Evolutionary conservation across 805 yeast species (phyloP).

Genomic region (Yarrowia yakushimensis): DNA sequence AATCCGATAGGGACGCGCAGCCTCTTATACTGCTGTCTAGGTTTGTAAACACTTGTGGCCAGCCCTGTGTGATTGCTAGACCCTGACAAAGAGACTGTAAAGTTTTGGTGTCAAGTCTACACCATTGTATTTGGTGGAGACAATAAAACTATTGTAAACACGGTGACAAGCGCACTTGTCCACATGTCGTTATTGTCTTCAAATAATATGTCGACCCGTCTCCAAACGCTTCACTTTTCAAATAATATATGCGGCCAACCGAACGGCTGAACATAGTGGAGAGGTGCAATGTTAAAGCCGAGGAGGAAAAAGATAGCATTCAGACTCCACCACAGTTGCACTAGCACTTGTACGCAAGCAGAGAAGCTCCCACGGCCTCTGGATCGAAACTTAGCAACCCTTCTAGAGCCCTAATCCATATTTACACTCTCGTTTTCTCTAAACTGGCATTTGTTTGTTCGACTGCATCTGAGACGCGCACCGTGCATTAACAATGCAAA

Average conservation of each 20-base stretch:
- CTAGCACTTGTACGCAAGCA: too few relatives aligned
- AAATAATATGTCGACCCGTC: too few relatives aligned
- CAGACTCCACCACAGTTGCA: too few relatives aligned
- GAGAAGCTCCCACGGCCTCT: background rate
- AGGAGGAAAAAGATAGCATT: too few relatives aligned
- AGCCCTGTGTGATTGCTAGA: conserved; percentile 24
- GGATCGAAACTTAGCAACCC: too few relatives aligned
- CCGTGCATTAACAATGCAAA: conserved; percentile 4
- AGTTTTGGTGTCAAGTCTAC: conserved; percentile 10
- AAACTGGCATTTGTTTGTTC: background rate
- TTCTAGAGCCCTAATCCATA: conserved; percentile 19
- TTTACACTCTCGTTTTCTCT: conserved; percentile 15
- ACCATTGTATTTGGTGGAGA: conserved; percentile 24
- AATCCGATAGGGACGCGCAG: background rate
- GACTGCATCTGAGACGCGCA: background rate
- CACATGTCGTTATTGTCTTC: background rate
- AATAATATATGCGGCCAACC: too few relatives aligned
- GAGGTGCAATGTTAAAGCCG: too few relatives aligned
- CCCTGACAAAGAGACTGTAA: conserved; percentile 25
- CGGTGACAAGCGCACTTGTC: background rate
- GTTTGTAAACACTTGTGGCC: conserved; percentile 21
- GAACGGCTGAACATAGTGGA: too few relatives aligned
- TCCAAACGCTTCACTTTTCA: too few relatives aligned
- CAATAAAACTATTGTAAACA: conserved; percentile 21
- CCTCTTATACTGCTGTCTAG: conserved; percentile 6